Evolutionary conservation across 2,329 filamentous ascomycete genomes (phyloP).

Genomic region (Hypoxylon sp.): DNA sequence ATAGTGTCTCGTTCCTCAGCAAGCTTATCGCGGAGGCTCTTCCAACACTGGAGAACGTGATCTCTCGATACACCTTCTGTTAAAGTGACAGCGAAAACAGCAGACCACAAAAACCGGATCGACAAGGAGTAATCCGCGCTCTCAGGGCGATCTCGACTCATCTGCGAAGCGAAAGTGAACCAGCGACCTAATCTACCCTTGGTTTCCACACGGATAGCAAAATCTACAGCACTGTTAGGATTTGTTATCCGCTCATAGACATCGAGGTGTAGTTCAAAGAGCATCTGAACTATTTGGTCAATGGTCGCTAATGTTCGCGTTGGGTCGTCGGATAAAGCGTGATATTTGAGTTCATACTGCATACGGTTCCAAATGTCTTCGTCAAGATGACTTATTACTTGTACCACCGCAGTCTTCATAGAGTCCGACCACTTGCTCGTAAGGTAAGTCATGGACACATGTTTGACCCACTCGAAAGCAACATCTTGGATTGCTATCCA

Average conservation of each 20-base stretch:
- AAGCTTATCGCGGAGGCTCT: constrained; percentile 69
- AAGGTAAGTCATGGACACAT: constrained; percentile 66
- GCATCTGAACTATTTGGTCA: constrained; percentile 67
- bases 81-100: constrained; percentile 68
- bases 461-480: constrained; percentile 70
- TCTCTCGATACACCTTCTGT: constrained; percentile 68
- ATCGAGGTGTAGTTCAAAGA: constrained; percentile 74
- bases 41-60: constrained; percentile 72
- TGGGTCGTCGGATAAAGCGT: constrained; percentile 40
- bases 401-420: constrained; percentile 70
- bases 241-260: constrained; percentile 72
- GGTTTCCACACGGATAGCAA: constrained; percentile 64
- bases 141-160: constrained; percentile 58
- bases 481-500: constrained; percentile 72
- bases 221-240: constrained; percentile 68
- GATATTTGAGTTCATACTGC: constrained; percentile 58
- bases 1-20: constrained; percentile 57
- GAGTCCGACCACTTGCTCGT: constrained; percentile 70
- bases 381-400: constrained; percentile 70
- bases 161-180: constrained; percentile 65
- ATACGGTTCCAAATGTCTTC: constrained; percentile 66
- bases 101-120: constrained; percentile 71
- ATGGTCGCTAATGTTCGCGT: constrained; percentile 52
- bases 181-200: constrained; percentile 67
- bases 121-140: constrained; percentile 59